Evolutionary conservation across 1,139 yeast genomes (phyloP), one percentile per base, ranked within the genome.

Genomic region (Lipomyces yarrowii): DNA sequence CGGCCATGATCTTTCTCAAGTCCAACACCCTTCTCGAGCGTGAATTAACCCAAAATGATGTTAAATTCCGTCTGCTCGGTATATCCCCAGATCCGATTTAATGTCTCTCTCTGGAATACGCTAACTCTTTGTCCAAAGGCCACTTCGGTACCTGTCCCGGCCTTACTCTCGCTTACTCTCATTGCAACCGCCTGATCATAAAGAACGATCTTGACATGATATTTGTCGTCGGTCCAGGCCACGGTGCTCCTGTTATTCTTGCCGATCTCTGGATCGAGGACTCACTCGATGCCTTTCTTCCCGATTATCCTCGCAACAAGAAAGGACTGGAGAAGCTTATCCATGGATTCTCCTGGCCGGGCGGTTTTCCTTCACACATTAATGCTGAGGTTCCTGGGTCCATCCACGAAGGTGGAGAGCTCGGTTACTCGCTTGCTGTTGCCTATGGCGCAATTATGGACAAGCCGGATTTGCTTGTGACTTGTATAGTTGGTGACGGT

Each of bases 141-240:
- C 72, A 70, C 63, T 70, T 66, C 59, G 72, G 72, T 7, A 69
- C 72, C 51, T 69, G 71, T 61, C 71, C 72, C 15, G 72, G 71
- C 6, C 65, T 69, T 53, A 68, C 67, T n/a, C 67, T 70, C 56
- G 64, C 65, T 59, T 70, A 70, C 61, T 52, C 71, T 18, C 71
- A 69, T 59, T 57, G 63, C 58, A 70, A 70, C 54, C 67, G 68
- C 23, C 64, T 68, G 21, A 67, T 68, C 57, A 62, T 60, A 57
- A 69, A 68, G 61, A 56, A 65, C 35, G 63, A 68, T 32, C 63
- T 69, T 56, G 57, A 70, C 53, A 62, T 67, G 63, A 61, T 70
- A 64, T 68, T 60, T 56, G 71, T 70, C 61, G 68, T 64, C 32
- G 72, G 72, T 7, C 72, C 72, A 51, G 72, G 72, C 55, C 70